Percentiles rank a stretch among this genome's conserved stretches.
These are phyloP conservation scores for Arabis alpina DNA, from an alignment of 345 rosid species.

Conservation along the genomic window DNA sequence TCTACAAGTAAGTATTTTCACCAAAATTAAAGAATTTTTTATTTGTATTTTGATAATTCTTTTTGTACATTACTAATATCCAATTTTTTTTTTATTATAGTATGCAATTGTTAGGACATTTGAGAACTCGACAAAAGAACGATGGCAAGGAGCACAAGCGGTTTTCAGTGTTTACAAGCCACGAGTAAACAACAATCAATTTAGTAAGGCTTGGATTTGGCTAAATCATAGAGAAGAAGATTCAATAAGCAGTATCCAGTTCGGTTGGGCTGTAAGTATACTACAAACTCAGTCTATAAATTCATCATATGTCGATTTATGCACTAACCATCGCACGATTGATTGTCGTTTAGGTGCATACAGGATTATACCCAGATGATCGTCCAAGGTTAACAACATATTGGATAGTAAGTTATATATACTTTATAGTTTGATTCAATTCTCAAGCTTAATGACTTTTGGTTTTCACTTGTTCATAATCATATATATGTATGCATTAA, in stretches of 20 bases:
- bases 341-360: slow-evolving; percentile 22
- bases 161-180: slow-evolving; percentile 16
- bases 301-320: not conserved
- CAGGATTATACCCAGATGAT: slow-evolving; percentile 22
- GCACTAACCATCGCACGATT: not conserved
- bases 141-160: slow-evolving; percentile 20
- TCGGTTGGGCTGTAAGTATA: slow-evolving; percentile 31
- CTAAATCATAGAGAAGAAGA: slow-evolving; percentile 15
- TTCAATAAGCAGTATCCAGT: slow-evolving; percentile 20
- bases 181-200: not conserved
- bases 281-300: not conserved
- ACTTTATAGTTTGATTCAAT: not conserved
- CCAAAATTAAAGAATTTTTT: too few relatives aligned
- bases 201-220: slow-evolving; percentile 34
- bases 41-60: too few relatives aligned
- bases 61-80: not conserved
- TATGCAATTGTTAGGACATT: slow-evolving; percentile 22
- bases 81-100: not conserved
- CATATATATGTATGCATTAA: too few relatives aligned
- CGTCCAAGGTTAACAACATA: slow-evolving; percentile 24
- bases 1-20: slow-evolving; percentile 24
- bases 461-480: not conserved
- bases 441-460: not conserved
- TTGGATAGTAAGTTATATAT: slow-evolving; percentile 5
- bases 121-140: not conserved